A percentile compares a stretch with the other conserved stretches of the same genome.
These are phyloP conservation scores for Geotrichum siamense DNA, from an alignment of 1,139 yeast species.

Conservation along the genomic window DNA sequence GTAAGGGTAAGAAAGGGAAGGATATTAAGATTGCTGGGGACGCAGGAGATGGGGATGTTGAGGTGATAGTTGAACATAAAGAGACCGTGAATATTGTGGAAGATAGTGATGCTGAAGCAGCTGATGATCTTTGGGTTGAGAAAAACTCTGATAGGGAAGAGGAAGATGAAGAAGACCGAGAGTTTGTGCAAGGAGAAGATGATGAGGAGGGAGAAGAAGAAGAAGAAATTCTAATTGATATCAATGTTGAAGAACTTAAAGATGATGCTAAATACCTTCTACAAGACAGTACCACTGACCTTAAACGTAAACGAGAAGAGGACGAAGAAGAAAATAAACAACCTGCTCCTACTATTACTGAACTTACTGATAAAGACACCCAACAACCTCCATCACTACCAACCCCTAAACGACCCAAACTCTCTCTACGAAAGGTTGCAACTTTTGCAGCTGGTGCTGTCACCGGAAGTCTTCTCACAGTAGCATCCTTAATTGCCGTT, in stretches of 20 bases:
- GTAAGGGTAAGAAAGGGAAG: background rate
- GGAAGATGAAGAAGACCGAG: constrained; percentile 6
- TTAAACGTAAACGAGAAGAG: background rate
- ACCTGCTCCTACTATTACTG: background rate
- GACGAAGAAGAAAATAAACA: background rate
- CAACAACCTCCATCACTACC: background rate
- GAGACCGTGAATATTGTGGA: background rate
- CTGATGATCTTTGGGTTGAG: background rate
- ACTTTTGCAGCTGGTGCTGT: constrained; percentile 21
- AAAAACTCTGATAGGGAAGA: constrained; percentile 3
- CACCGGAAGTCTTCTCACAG: constrained; percentile 25
- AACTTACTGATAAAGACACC: constrained; percentile 6
- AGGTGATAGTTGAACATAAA: constrained; percentile 1
- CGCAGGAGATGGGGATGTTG: constrained; percentile 1
- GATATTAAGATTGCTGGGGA: background rate
- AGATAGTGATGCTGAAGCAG: background rate
- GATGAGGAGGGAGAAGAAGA: background rate
- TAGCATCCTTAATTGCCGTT: constrained; percentile 24
- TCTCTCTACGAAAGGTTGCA: constrained; percentile 2
- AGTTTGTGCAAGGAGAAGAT: background rate
- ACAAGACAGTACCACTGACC: background rate
- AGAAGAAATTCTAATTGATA: background rate
- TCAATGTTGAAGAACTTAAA: background rate
- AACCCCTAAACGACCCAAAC: background rate
- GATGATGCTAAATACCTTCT: background rate